phyloP scores from a whole-genome alignment of 1,139 yeast genomes.

The Geotrichum phurueaensis region DNA sequence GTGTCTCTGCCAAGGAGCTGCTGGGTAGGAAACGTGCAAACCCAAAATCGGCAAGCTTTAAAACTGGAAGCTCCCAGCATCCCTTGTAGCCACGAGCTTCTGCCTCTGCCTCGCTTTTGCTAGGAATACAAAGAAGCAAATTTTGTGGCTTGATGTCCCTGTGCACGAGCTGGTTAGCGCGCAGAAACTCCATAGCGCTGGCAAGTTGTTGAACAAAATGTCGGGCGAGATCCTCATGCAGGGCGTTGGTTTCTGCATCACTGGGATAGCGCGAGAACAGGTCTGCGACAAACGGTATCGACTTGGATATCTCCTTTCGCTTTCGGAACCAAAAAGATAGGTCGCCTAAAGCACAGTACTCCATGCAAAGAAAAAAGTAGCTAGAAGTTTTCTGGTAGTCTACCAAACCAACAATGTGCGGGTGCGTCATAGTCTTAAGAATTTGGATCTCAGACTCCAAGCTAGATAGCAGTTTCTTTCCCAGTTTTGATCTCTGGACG shows the following conservation, averaged over 20 bases:
- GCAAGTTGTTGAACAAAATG: slow-evolving; percentile 85
- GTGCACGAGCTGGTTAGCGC: slow-evolving; percentile 81
- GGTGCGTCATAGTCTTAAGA: slow-evolving; percentile 78
- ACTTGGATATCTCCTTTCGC: slow-evolving; percentile 61
- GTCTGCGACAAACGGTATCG: slow-evolving; percentile 75
- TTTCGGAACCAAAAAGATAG: slow-evolving; percentile 77
- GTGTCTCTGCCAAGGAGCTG: slow-evolving; percentile 89
- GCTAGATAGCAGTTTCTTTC: slow-evolving; percentile 81
- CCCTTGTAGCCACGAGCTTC: slow-evolving; percentile 61
- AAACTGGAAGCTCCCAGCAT: slow-evolving; percentile 77
- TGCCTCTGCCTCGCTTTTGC: slow-evolving; percentile 57
- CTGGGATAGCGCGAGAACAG: slow-evolving; percentile 78
- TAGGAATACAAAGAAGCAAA: slow-evolving; percentile 70
- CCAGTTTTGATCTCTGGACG: slow-evolving; percentile 74
- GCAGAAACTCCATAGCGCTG: slow-evolving; percentile 72
- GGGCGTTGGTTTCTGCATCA: slow-evolving; percentile 65
- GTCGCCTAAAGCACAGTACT: slow-evolving; percentile 93
- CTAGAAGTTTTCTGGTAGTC: slow-evolving; percentile 76
- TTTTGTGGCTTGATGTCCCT: slow-evolving; percentile 95
- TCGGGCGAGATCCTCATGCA: slow-evolving; percentile 68
- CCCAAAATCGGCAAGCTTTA: slow-evolving; percentile 95
- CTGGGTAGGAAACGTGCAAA: slow-evolving; percentile 91
- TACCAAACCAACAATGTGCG: slow-evolving; percentile 80
- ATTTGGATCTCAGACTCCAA: slow-evolving; percentile 87
- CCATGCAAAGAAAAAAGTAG: slow-evolving; percentile 92